These are phyloP conservation scores for Podospora conica DNA, from an alignment of 495 filamentous ascomycete genomes.

Conservation along the genomic window DNA sequence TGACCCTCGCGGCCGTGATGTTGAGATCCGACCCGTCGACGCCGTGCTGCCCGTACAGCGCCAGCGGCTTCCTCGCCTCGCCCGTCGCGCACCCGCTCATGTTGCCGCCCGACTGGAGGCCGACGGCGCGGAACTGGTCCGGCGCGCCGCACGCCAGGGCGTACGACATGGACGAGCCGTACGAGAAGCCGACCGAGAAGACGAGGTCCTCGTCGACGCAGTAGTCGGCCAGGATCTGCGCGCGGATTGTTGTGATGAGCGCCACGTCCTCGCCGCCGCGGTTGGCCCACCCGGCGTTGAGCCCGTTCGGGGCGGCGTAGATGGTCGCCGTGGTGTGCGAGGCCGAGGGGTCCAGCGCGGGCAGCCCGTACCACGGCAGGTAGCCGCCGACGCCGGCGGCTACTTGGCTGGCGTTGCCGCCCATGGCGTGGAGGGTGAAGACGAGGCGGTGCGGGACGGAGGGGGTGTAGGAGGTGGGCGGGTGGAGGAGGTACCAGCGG, in stretches of 20 bases:
- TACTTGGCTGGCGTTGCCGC: constrained; percentile 27
- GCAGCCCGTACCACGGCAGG: constrained; percentile 32
- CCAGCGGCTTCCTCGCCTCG: constrained; percentile 27
- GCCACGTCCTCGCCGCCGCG: constrained; percentile 33
- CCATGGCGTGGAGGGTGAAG: constrained; percentile 32
- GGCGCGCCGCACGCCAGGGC: constrained; percentile 34
- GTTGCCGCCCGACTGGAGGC: constrained; percentile 24
- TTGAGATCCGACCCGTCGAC: constrained; percentile 22
- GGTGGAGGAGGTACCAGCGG: constrained; percentile 28
- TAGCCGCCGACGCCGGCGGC: constrained; percentile 23
- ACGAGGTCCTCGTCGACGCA: constrained; percentile 35
- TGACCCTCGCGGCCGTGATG: constrained; percentile 21
- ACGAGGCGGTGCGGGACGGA: constrained; percentile 33
- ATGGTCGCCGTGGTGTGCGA: constrained; percentile 27
- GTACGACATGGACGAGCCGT: constrained; percentile 40
- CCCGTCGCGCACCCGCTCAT: constrained; percentile 27
- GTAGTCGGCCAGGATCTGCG: constrained; percentile 29
- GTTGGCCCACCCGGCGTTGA: constrained; percentile 39
- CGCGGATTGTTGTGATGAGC: constrained; percentile 30
- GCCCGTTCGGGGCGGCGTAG: constrained; percentile 30
- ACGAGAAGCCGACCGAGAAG: constrained; percentile 40
- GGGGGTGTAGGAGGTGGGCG: constrained; percentile 34
- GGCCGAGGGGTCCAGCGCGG: constrained; percentile 19
- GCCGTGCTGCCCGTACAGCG: constrained; percentile 36
- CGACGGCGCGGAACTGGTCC: constrained; percentile 35